These are phyloP conservation scores for Reutealis trisperma DNA, from an alignment of 345 rosid species.

Conservation along the genomic window DNA sequence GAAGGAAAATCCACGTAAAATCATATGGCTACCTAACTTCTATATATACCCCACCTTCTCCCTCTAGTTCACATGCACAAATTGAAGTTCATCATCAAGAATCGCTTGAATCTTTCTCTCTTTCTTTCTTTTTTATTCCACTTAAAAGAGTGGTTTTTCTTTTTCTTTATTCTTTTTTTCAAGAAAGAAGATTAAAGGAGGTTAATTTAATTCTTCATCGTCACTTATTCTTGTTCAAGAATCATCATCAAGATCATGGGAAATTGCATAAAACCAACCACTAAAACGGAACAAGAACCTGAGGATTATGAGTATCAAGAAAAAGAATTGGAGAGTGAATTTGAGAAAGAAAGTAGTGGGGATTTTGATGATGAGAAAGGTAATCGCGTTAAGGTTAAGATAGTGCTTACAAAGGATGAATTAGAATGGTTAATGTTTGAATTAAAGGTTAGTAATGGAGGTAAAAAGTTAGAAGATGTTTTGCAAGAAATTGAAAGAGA, in stretches of 20 bases:
- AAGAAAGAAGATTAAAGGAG: too few relatives aligned
- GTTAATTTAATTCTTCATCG: too few relatives aligned
- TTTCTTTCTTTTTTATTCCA: not conserved
- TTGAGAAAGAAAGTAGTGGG: slow-evolving; percentile 21
- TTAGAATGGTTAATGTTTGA: slow-evolving; percentile 59
- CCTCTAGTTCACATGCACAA: slow-evolving; percentile 8
- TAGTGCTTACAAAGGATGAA: slow-evolving; percentile 74
- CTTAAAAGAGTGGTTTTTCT: not conserved
- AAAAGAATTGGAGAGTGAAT: slow-evolving; percentile 3
- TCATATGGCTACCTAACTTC: not conserved
- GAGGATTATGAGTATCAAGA: not conserved
- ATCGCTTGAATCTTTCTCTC: not conserved
- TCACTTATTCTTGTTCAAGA: not conserved
- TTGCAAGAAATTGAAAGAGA: slow-evolving; percentile 41
- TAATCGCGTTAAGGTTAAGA: slow-evolving; percentile 58
- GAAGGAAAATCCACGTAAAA: slow-evolving; percentile 4
- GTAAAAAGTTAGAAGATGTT: slow-evolving; percentile 43
- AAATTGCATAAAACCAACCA: slow-evolving; percentile 40
- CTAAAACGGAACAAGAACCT: not conserved
- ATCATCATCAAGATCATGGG: slow-evolving; percentile 36
- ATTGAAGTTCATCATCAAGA: not conserved
- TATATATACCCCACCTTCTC: slow-evolving; percentile 8
- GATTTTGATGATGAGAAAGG: slow-evolving; percentile 30
- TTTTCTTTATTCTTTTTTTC: not conserved
- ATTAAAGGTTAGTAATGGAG: slow-evolving; percentile 27